phyloP scores from a whole-genome alignment of 1,284 basidiomycete species.

The Apiotrichum sp. region DNA sequence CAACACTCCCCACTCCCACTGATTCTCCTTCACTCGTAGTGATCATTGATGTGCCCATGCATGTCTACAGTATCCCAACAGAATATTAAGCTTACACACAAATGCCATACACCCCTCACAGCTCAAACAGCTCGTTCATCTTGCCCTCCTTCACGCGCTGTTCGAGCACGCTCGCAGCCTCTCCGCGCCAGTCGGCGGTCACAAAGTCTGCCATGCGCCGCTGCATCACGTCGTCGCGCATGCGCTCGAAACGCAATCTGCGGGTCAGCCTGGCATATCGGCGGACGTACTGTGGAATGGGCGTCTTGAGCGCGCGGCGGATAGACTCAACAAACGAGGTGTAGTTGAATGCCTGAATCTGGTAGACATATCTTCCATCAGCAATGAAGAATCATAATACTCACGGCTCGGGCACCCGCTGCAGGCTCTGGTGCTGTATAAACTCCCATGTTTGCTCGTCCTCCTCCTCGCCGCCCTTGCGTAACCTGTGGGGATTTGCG shows the following conservation, averaged over 20 bases:
- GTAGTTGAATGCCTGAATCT: conserved; percentile 18
- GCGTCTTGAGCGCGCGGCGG: conserved; percentile 15
- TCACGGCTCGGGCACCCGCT: conserved; percentile 2
- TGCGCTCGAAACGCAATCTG: conserved; percentile 3
- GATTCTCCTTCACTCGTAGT: too few relatives aligned
- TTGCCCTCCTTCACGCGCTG: conserved; percentile 6
- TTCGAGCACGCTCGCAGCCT: conserved; percentile 16
- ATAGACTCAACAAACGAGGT: conserved; percentile 19
- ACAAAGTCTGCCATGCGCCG: conserved; percentile 12
- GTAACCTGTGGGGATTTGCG: not conserved
- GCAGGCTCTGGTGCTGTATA: conserved; percentile 4
- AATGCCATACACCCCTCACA: not conserved
- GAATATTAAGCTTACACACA: too few relatives aligned
- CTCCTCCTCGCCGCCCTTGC: not conserved
- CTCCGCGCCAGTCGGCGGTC: conserved; percentile 20
- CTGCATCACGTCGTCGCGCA: conserved; percentile 15
- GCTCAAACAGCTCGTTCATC: not conserved
- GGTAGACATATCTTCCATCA: conserved; percentile 15
- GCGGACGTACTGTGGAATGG: conserved; percentile 14
- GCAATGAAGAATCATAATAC: too few relatives aligned
- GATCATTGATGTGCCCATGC: too few relatives aligned
- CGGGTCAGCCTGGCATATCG: not conserved
- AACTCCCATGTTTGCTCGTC: not conserved
- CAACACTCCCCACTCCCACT: too few relatives aligned
- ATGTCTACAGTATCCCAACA: too few relatives aligned